Conservation (phyloP, 495 filamentous ascomycete species). For the Trichoderma orchidacearum region DNA sequence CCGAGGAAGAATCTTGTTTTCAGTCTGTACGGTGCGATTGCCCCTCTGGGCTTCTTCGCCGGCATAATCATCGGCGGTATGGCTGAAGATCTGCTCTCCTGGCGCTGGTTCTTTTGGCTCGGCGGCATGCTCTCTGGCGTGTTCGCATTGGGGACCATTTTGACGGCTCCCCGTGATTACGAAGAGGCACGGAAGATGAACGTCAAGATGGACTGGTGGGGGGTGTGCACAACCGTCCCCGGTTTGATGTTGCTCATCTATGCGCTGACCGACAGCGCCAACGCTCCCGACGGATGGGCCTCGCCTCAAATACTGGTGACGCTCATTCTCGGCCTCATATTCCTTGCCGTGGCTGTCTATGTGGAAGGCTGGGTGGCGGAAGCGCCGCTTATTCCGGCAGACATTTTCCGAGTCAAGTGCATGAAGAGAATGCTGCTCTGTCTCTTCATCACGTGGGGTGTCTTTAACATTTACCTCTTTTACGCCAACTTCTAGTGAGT, state of each 20-base stretch:
- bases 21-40: constrained; percentile 64
- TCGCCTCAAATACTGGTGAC: constrained; percentile 48
- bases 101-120: constrained; percentile 75
- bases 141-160: neutral
- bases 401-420: constrained; percentile 48
- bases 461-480: constrained; percentile 52
- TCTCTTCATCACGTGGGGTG: constrained; percentile 52
- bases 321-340: constrained; percentile 35
- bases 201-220: constrained; percentile 30
- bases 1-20: constrained; percentile 81
- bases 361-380: constrained; percentile 52
- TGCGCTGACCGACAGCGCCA: constrained; percentile 51
- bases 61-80: constrained; percentile 74
- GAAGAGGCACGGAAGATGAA: constrained; percentile 24
- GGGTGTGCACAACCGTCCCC: constrained; percentile 30
- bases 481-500: constrained; percentile 57
- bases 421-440: constrained; percentile 48
- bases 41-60: constrained; percentile 65
- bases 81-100: constrained; percentile 46
- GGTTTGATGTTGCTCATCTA: constrained; percentile 53
- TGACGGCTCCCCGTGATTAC: constrained; percentile 39
- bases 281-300: constrained; percentile 46
- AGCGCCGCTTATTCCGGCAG: constrained; percentile 47
- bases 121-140: constrained; percentile 47
- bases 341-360: constrained; percentile 39